Conservation (phyloP, 2,329 filamentous ascomycete species). For the Aspergillus fischeri region DNA sequence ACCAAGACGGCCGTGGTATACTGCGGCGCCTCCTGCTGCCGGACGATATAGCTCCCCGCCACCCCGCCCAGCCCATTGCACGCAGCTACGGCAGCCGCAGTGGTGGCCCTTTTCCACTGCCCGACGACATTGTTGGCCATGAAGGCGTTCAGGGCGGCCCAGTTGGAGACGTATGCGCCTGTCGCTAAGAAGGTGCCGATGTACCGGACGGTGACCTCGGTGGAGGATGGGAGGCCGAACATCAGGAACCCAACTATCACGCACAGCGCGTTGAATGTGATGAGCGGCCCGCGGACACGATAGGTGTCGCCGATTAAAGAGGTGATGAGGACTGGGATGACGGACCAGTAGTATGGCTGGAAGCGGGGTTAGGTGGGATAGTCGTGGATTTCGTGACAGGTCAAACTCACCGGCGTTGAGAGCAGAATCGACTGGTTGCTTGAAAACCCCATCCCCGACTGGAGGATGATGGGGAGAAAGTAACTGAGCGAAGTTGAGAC, state of each 20-base stretch:
- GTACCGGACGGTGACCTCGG: slow-evolving; percentile 59
- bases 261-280: slow-evolving; percentile 60
- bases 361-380: neutral
- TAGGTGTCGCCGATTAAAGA: slow-evolving; percentile 60
- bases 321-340: slow-evolving; percentile 60
- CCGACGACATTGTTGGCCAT: slow-evolving; percentile 60
- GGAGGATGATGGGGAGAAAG: slow-evolving; percentile 59
- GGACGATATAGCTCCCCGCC: slow-evolving; percentile 63
- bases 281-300: slow-evolving; percentile 58
- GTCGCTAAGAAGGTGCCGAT: slow-evolving; percentile 63
- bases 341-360: slow-evolving; percentile 62
- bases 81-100: slow-evolving; percentile 57
- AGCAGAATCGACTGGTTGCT: slow-evolving; percentile 56
- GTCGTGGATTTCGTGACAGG: neutral
- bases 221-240: slow-evolving; percentile 54
- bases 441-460: slow-evolving; percentile 53
- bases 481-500: slow-evolving; percentile 63
- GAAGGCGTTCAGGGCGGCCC: slow-evolving; percentile 62
- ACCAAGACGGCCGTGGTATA: slow-evolving; percentile 66
- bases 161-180: slow-evolving; percentile 65
- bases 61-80: slow-evolving; percentile 62
- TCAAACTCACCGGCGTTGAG: slow-evolving; percentile 49
- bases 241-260: slow-evolving; percentile 62
- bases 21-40: slow-evolving; percentile 56
- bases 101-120: slow-evolving; percentile 63